A percentile compares a stretch with the other conserved stretches of the same genome.
These are phyloP conservation scores for Tricholoma sp. DNA, from an alignment of 768 basidiomycete genomes.

Conservation along the genomic window DNA sequence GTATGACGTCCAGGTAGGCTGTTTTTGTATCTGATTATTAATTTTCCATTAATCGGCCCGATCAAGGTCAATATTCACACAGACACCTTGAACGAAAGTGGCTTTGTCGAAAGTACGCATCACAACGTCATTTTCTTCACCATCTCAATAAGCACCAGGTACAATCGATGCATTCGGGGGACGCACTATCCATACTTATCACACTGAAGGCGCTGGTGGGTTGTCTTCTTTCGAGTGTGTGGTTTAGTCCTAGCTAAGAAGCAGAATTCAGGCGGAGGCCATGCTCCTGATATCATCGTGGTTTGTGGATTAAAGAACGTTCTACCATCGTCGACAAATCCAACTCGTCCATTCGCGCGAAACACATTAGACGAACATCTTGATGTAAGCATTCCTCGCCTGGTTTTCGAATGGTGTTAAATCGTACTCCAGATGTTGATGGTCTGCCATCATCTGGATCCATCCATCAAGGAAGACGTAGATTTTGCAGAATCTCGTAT, in stretches of 20 bases:
- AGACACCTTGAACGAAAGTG: constrained; percentile 95
- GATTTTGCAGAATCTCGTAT: constrained; percentile 97
- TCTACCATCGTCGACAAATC: constrained; percentile 94
- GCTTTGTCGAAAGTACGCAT: constrained; percentile 85
- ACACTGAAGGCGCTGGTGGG: constrained; percentile 89
- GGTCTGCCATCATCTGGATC: constrained; percentile 98
- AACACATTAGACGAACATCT: constrained; percentile 98
- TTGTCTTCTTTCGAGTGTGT: not conserved
- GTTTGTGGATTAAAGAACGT: constrained; percentile 89
- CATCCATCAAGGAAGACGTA: constrained; percentile 86
- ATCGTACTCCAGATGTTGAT: constrained; percentile 81
- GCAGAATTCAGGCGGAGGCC: constrained; percentile 66
- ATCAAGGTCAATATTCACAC: constrained; percentile 87
- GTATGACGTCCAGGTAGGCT: constrained; percentile 85
- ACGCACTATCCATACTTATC: constrained; percentile 95
- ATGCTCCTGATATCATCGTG: constrained; percentile 98
- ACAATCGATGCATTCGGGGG: constrained; percentile 88
- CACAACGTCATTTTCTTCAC: not conserved
- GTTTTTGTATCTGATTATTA: not conserved
- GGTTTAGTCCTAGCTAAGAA: not conserved
- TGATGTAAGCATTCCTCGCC: constrained; percentile 54
- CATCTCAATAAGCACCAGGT: constrained; percentile 34
- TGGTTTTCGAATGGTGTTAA: not conserved
- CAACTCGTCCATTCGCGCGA: constrained; percentile 84
- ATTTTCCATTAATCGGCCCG: not conserved